Evolutionary conservation across 768 basidiomycete species (phyloP), one percentile per base, ranked within the genome.

Genomic region (Hydnomerulius pinastri): DNA sequence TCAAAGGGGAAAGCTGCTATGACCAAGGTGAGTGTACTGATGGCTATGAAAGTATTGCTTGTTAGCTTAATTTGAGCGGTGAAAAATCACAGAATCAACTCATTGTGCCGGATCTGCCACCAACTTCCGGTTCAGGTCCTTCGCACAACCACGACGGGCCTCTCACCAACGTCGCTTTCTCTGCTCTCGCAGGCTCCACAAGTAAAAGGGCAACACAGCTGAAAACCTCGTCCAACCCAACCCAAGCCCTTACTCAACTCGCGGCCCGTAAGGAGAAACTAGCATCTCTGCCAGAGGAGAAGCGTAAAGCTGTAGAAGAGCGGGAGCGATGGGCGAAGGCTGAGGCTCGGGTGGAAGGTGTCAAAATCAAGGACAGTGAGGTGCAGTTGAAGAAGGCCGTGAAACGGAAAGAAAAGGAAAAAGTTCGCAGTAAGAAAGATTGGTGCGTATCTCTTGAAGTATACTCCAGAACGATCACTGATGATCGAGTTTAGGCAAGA

Each of bases 381-480:
- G 65, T 58, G 1, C 74, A 86, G 38, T 68, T 99, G 61, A 98
- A 96, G 75, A 98, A 97, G 74, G 93, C 93, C 35, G 84, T 82
- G 7, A 98, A 97, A 76, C 76, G 90, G 66, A 86, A 90, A 56
- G 96, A 97, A 70, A 95, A 96, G 68, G 85, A 85, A 59, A 98
- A 98, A 66, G 61, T 53, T 20, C 94, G 90, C 74, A 84, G 85
- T 51, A 90, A 89, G 67, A 89, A 87, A 62, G 77, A 80, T 37
- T 98, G 96, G 95, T 95, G 54, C 48, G 86, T 27, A n/a, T 25
- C 18, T 32, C 1, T 11, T 17, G 13, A 25, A 11, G 33, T 62
- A 40, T 23, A 27, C 17, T n/a, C n/a, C 23, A 7, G 24, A 5
- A 39, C 27, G 5, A 45, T 8, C 45, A 20, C 54, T 43, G 35